Evolutionary conservation across 2,329 filamentous ascomycete genomes (phyloP), one percentile per base, ranked within the genome.

Genomic region (Diaporthe helianthi): DNA sequence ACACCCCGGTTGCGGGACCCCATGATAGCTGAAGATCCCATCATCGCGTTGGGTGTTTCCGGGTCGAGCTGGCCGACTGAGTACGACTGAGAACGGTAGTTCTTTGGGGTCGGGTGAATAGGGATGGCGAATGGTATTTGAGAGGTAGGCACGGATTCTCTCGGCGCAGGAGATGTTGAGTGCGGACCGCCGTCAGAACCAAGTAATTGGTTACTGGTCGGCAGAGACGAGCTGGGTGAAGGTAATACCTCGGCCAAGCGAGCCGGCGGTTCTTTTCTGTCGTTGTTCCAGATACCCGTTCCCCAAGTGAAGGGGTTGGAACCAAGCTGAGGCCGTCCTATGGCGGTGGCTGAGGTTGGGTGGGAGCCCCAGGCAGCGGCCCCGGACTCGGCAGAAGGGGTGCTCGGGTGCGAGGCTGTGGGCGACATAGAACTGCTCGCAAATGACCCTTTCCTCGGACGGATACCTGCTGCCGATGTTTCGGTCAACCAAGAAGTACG

Each of bases 31-130:
- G 86, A 81, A 3, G 84, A 78, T 68, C 79, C 81, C 78, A 85
- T 80, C 2, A 80, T 75, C 31, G 82, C 74, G 4, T 75, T 76
- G 17, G 80, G 75, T 1, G 80, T 80, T 69, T 95, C 92, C 1
- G 90, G 87, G 65, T 97, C 94, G 71, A 94, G 84, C 78, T 98
- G 94, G 5, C 94, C 94, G 58, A 97, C 95, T 0, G 95, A 98
- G 79, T 98, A 98, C 5, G 96, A 98, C 79, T 98, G 93, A 7
- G 96, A 99, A 52, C 96, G 90, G 75, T 97, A 96, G 1, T 93
- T 94, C 80, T 98, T 98, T 1, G 93, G 93, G 0, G 93, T 96
- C 0, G 95, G 94, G 72, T 97, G 93, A 24, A 97, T 84, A 4
- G 94, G 94, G 73, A 97, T 97, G 8, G 92, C 87, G 76, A 97